These are phyloP conservation scores for Spinacia oleracea DNA, from an alignment of 179 eudicot genomes.

Conservation along the genomic window DNA sequence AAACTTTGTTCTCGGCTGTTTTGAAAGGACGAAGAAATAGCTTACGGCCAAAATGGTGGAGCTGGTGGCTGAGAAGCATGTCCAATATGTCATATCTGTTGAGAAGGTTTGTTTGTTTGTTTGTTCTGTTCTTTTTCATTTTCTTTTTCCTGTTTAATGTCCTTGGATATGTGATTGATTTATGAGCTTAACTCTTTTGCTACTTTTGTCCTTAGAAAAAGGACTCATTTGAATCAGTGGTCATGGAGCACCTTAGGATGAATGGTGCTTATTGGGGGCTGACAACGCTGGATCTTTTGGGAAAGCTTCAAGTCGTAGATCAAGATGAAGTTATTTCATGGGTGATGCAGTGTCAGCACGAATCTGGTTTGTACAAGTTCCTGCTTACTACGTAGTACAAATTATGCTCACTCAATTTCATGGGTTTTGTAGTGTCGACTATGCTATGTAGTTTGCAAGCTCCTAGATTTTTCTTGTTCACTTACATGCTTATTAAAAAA, in stretches of 20 bases:
- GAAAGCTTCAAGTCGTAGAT: conserved; percentile 68
- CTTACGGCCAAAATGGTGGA: conserved; percentile 50
- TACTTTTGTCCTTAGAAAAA: conserved; percentile 48
- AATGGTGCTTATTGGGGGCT: conserved; percentile 98
- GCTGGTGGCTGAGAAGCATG: conserved; percentile 64
- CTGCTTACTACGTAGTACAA: background rate
- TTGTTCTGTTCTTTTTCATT: background rate
- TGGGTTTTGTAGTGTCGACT: no score
- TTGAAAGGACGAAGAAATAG: background rate
- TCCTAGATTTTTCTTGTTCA: background rate
- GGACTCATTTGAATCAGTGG: conserved; percentile 72
- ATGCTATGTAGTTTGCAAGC: conserved; percentile 8
- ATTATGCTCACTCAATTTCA: background rate
- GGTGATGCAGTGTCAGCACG: conserved; percentile 92
- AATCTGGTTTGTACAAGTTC: conserved; percentile 58
- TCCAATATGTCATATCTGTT: conserved; percentile 56
- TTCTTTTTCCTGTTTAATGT: background rate
- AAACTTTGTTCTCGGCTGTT: background rate
- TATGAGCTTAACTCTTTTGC: conserved; percentile 16
- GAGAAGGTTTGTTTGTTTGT: conserved; percentile 67
- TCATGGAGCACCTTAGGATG: conserved; percentile 81
- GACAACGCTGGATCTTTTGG: conserved; percentile 75
- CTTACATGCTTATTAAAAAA: background rate
- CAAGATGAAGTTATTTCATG: conserved; percentile 76
- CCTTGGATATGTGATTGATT: background rate